Conservation (phyloP, 1,139 yeast genomes). For the Geotrichum armillariae region DNA sequence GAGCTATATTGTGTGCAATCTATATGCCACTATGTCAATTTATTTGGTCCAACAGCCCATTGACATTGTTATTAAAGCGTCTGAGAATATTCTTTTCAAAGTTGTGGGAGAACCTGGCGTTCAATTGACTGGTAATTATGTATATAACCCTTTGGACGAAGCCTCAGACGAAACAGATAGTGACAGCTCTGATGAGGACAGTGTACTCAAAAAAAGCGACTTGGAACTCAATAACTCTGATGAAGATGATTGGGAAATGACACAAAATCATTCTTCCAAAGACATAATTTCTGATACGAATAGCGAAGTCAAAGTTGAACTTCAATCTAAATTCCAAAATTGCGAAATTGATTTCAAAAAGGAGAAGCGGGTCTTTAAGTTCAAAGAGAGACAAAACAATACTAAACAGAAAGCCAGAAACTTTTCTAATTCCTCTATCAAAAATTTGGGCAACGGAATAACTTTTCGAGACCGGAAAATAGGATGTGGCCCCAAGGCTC, state of each 20-base stretch:
- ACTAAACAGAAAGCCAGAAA: constrained; percentile 69
- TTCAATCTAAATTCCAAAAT: constrained; percentile 38
- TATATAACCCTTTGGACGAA: constrained; percentile 89
- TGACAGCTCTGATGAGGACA: constrained; percentile 43
- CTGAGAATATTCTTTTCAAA: constrained; percentile 90
- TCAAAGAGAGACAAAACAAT: constrained; percentile 88
- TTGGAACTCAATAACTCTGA: constrained; percentile 88
- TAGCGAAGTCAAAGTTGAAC: constrained; percentile 44
- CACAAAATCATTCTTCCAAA: constrained; percentile 33
- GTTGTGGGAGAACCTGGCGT: constrained; percentile 95
- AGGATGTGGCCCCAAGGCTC: constrained; percentile 88
- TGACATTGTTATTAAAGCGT: constrained; percentile 88
- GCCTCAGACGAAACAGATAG: constrained; percentile 54
- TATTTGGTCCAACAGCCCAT: constrained; percentile 94
- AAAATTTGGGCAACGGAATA: constrained; percentile 90
- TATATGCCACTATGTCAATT: constrained; percentile 73
- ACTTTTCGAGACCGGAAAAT: constrained; percentile 86
- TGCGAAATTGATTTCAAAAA: constrained; percentile 39
- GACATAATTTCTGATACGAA: constrained; percentile 40
- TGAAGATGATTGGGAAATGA: constrained; percentile 74
- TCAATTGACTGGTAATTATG: constrained; percentile 91
- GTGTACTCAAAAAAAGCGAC: constrained; percentile 88
- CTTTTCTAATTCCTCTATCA: constrained; percentile 45
- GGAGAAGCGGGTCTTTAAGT: constrained; percentile 53
- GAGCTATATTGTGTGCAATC: constrained; percentile 84